Base-by-base conservation (phyloP, 2,329 filamentous ascomycete genomes). In the Mollisia scopiformis region DNA sequence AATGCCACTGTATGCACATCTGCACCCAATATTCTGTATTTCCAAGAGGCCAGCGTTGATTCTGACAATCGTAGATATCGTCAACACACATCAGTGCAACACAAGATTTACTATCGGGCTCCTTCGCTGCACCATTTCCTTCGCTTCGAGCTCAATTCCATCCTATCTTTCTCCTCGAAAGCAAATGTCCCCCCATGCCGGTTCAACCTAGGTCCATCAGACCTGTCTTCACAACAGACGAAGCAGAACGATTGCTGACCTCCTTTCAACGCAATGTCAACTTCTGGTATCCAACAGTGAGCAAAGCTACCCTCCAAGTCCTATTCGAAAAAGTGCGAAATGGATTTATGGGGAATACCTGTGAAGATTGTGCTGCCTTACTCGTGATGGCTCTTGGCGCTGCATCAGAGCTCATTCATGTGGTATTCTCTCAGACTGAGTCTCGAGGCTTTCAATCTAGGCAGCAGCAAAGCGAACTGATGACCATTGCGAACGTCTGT, bases 201-300 rank as follows among this genome's bases (percentile, higher is more conserved):
- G 74, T 75, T 2, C 72, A 73, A 2, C 59, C 72, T 0, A 72
- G 72, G 2, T 73, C 74, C 8, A 75, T 79, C 61, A 75, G 76
- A 23, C 82, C 80, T 0, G 80, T 79, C 39, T 73, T 79, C 5
- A 75, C 75, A 1, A 65, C 74, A 0, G 71, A 75, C 1, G 80
- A 83, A 6, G 69, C 82, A 2, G 74, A 77, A 16, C 68, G 68
- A 0, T 76, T 80, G 5, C 67, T 83, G 0, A 69, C 74, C 1
- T 75, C 78, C 0, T 84, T 84, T 49, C 75, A 81, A 61, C 69
- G 71, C 2, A 78, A 75, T 33, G 72, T 83, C 43, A 84, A 84
- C 67, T 83, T 82, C 51, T 84, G 80, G 79, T 84, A 83, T 58
- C 82, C 81, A 0, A 81, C 79, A 6, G 76, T 82, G 72, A 79